phyloP scores from a whole-genome alignment of 192 early-diverging fungal species.

The Chytriomyces sp. region DNA sequence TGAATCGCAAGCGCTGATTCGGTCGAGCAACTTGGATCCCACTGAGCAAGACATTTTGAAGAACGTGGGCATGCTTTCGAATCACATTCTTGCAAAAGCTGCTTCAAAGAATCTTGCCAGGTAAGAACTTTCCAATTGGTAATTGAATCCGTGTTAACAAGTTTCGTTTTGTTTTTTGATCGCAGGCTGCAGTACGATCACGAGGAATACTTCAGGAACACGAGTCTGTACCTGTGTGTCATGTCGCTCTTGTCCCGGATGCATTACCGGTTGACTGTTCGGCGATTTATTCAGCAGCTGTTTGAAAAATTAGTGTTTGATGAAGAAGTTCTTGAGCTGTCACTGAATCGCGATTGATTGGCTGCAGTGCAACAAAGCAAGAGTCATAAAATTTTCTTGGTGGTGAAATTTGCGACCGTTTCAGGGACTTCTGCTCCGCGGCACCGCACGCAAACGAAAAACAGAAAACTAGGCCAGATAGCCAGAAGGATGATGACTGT shows the following conservation, averaged over 20 bases:
- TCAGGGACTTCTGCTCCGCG: no score
- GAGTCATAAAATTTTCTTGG: no score
- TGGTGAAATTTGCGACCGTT: no score
- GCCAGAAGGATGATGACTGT: no score
- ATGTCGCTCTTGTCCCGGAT: constrained; percentile 67
- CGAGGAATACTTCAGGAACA: constrained; percentile 61
- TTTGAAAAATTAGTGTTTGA: constrained; percentile 73
- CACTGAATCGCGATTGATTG: background rate
- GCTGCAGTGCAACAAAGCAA: no score
- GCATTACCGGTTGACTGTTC: constrained; percentile 73
- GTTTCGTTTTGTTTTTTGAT: background rate
- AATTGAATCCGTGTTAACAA: background rate
- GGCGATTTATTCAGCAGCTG: constrained; percentile 74
- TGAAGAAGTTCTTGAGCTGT: constrained; percentile 30
- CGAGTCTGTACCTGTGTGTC: constrained; percentile 64
- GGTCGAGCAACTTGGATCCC: constrained; percentile 23
- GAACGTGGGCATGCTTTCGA: constrained; percentile 77
- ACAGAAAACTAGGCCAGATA: no score
- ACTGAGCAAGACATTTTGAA: constrained; percentile 71
- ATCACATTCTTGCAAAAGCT: constrained; percentile 80
- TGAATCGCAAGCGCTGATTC: background rate
- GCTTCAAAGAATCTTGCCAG: constrained; percentile 72
- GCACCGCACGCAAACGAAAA: no score
- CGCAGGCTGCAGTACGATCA: constrained; percentile 65
- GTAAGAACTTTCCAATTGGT: constrained; percentile 42